Conservation (phyloP, 345 rosid species). For the Sisymbrium irio region DNA sequence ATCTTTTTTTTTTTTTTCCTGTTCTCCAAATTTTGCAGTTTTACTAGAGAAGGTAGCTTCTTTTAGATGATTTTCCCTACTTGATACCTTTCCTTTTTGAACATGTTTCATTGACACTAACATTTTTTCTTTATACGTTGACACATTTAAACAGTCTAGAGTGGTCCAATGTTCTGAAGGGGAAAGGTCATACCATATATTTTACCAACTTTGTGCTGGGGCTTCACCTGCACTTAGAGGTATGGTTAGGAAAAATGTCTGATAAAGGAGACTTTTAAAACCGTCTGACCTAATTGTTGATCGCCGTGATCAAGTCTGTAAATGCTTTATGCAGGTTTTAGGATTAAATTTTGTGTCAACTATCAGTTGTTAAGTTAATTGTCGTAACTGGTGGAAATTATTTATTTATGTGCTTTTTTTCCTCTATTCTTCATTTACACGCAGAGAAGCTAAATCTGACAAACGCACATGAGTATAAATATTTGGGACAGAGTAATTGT, state of each 20-base stretch:
- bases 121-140: slow-evolving; percentile 25
- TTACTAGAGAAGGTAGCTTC: slow-evolving; percentile 89
- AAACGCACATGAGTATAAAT: slow-evolving; percentile 71
- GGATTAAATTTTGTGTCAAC: not conserved
- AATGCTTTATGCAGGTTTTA: not conserved
- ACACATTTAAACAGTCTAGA: slow-evolving; percentile 74
- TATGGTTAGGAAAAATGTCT: slow-evolving; percentile 27
- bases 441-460: slow-evolving; percentile 84
- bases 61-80: slow-evolving; percentile 30
- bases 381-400: not conserved
- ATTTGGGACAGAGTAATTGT: slow-evolving; percentile 88
- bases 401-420: slow-evolving; percentile 2
- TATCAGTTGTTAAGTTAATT: not conserved
- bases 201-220: slow-evolving; percentile 98
- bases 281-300: not conserved
- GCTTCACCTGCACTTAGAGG: slow-evolving; percentile 80
- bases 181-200: slow-evolving; percentile 98
- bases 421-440: slow-evolving; percentile 14
- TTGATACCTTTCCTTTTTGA: slow-evolving; percentile 10
- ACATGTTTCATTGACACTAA: slow-evolving; percentile 12
- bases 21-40: slow-evolving; percentile 52
- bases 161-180: slow-evolving; percentile 96
- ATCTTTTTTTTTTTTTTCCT: slow-evolving; percentile 26
- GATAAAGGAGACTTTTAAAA: not conserved
- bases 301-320: not conserved